Evolutionary conservation across 768 basidiomycete species (phyloP), one percentile per base, ranked within the genome.

Genomic region (Lyophyllum decastes): DNA sequence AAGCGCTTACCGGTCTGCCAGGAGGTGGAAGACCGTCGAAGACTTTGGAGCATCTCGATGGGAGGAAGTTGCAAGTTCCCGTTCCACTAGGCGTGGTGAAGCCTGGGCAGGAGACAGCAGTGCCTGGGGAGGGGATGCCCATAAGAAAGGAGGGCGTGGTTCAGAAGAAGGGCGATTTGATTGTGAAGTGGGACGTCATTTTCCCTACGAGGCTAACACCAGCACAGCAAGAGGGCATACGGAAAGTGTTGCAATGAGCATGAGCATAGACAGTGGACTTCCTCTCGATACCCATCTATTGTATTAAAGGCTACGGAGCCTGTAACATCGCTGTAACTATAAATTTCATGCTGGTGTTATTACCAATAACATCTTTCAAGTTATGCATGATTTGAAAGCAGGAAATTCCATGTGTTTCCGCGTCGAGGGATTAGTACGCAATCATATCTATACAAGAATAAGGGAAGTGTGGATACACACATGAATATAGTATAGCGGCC

Each of bases 91-190:
- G 87, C 2, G 71, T 93, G 12, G 78, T 95, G 27, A 92, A 88
- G 67, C 92, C 93, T 1, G 88, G 86, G 7, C 84, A 88, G 73
- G 82, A 89, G 70, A 90, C 85, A 19, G 81, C 76, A 25, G 71
- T 97, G 2, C 47, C 76, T 2, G 89, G 87, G 1, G 94, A 97
- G 70, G 94, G 94, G 8, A 94, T 95, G 93, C 95, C 95, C 2
- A 86, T 95, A 47, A 81, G 94, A 56, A 95, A 92, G 71, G 89
- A 87, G 58, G 87, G 87, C 17, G 78, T 77, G 43, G 77, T 77
- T 56, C 82, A 79, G 74, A 83, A 76, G 60, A 93, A 91, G 74
- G 96, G 96, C 1, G 92, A 98, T 73, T 70, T 98, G 51, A 77
- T 91, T 49, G 80, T 96, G 48, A 83, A 82, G 60, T 93, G 89